Percentiles rank a stretch among this genome's conserved stretches.
Conservation (phyloP, 1,139 yeast genomes). For the Blastobotrys persicus region DNA sequence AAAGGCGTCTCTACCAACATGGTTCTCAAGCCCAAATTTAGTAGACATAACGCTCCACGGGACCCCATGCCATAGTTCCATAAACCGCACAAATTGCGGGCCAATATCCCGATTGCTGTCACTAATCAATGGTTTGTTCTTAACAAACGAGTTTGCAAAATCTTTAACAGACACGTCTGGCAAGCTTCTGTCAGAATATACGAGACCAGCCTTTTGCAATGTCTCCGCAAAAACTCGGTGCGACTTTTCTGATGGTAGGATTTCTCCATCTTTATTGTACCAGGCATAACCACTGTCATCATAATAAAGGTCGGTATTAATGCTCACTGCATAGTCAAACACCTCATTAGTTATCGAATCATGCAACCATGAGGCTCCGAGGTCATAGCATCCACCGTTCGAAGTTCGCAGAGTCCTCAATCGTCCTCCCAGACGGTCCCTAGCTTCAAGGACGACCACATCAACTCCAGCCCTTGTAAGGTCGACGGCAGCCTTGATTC, state of each 20-base stretch:
- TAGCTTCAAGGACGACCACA: conserved; percentile 55
- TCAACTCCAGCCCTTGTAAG: conserved; percentile 47
- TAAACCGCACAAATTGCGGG: conserved; percentile 51
- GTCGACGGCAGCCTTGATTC: conserved; percentile 70
- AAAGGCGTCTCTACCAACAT: conserved; percentile 71
- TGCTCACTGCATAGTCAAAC: conserved; percentile 40
- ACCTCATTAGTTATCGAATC: conserved; percentile 68
- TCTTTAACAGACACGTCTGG: conserved; percentile 53
- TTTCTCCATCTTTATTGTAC: conserved; percentile 37
- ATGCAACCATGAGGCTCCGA: conserved; percentile 89
- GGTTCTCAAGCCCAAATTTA: conserved; percentile 61
- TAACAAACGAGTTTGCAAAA: conserved; percentile 48
- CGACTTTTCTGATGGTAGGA: conserved; percentile 37
- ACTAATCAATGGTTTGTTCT: conserved; percentile 47
- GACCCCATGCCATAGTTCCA: conserved; percentile 79
- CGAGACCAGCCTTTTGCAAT: conserved; percentile 55
- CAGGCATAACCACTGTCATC: conserved; percentile 45
- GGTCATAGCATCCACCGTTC: conserved; percentile 26
- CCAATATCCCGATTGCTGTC: conserved; percentile 51
- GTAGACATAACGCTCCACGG: conserved; percentile 66
- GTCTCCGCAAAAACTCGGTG: conserved; percentile 55
- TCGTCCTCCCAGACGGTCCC: conserved; percentile 56
- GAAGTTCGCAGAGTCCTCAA: conserved; percentile 10
- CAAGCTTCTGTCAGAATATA: conserved; percentile 48
- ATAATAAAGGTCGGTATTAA: conserved; percentile 41